Evolutionary conservation across 257 asterid genomes (phyloP), one percentile per base, ranked within the genome.

Genomic region (Parsonsia alboflavescens): DNA sequence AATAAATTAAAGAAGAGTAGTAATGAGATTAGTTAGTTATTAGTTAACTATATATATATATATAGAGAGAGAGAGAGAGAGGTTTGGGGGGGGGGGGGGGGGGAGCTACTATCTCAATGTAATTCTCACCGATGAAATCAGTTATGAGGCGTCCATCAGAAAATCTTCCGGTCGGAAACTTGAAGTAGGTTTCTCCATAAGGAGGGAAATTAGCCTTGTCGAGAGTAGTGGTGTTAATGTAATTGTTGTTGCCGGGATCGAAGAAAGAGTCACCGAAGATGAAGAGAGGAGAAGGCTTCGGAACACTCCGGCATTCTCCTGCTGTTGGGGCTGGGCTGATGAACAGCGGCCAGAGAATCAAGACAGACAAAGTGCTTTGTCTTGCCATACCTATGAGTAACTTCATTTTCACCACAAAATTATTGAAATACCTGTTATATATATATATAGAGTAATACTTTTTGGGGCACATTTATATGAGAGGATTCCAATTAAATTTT

Each of bases 161-260:
- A 73, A 91, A 91, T 73, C 97, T 80, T 17, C 97, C 96, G 70
- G 96, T 91, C 44, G 97, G 89, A 59, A 41, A 53, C 4, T 58
- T 28, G 79, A 91, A 91, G 80, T 53, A 88, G 8, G 92, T 77
- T 76, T 77, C 70, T 3, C 97, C 97, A 22, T 91, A 89, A 0
- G 97, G 97, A 80, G 65, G 71, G 83, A 91, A 91, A 61, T 91
- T 85, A 22, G 97, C 92, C 66, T 78, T 86, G 86, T 85, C 89
- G 39, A 86, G 88, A 26, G 88, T 66, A 53, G 88, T 76, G 53
- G 97, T 91, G 82, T 89, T 88, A 77, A 91, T 91, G 86, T 86
- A 88, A 74, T 91, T 91, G 77, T 91, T 91, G 82, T 91, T 91
- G 6, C 97, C 96, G 8, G 91, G 46, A 79, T 91, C 97, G 53